Evolutionary conservation across 345 rosid genomes (phyloP), one percentile per base, ranked within the genome.

Genomic region (Carallia brachiata): DNA sequence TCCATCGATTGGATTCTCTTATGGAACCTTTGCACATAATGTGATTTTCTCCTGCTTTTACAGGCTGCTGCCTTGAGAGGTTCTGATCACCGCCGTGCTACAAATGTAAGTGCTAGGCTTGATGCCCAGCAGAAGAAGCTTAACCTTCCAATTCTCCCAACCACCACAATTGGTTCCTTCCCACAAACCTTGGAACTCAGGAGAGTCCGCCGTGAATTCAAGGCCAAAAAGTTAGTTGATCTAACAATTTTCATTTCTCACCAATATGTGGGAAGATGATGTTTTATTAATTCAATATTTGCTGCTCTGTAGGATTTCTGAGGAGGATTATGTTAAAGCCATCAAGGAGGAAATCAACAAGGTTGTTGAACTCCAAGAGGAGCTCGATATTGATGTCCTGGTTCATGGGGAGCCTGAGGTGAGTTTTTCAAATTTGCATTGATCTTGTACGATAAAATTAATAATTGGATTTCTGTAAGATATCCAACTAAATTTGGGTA

Each of bases 361-460:
- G 53, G 97, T 94, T 63, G 96, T 94, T 66, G 87, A 91, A 70
- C 80, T 94, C 54, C 96, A 91, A 67, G 98, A 90, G 66, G 97
- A 94, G 56, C 95, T 94, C 56, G 96, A 94, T 77, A 94, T 94
- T 63, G 98, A 94, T 88, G 98, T 94, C 72, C 81, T 94, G 68
- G 98, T 94, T 61, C 97, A 91, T 13, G 98, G 98, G 83, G 97
- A 94, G 88, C 98, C 97, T 32, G 98, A 94, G 96, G 98, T 88
- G 70, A 82, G 77, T 68, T 39, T 76, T 34, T 6, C 36, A 50
- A 13, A 12, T 44, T 44, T 44, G 50, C 12, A 16, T 12, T 44
- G 3, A 4, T 44, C 5, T 44, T 12, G 50, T 13, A 44, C 50
- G 12, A 56, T 19, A 15, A 56, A 56, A 30, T 4, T n/a, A 10